phyloP scores from a whole-genome alignment of 2,329 filamentous ascomycete species.

The Calonectria honghensis region DNA sequence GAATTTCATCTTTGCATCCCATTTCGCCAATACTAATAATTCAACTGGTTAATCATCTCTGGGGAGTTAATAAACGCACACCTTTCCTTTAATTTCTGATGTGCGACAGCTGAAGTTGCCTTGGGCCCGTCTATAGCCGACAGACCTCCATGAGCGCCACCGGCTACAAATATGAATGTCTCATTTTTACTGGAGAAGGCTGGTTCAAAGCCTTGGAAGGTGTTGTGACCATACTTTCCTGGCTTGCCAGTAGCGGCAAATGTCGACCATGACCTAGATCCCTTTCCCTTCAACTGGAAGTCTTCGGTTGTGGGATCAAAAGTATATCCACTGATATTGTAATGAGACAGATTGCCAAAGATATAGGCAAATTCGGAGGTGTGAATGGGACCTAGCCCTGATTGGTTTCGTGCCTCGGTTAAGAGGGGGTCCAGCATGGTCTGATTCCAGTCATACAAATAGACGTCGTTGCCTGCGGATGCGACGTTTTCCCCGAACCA shows the following conservation, averaged over 20 bases:
- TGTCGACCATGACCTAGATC: constrained; percentile 9
- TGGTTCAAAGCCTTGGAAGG: not conserved
- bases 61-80: constrained; percentile 14
- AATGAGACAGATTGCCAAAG: constrained; percentile 9
- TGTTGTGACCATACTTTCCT: not conserved
- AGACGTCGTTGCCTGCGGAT: not conserved
- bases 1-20: too few relatives aligned
- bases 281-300: not conserved
- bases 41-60: not conserved
- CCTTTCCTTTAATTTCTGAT: not conserved
- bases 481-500: constrained; percentile 9
- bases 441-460: constrained; percentile 17
- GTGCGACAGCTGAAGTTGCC: not conserved
- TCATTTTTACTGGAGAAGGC: not conserved
- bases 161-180: not conserved
- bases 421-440: not conserved
- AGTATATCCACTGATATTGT: not conserved
- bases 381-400: not conserved
- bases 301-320: not conserved
- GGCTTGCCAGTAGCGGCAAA: constrained; percentile 5
- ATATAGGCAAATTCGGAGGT: constrained; percentile 11
- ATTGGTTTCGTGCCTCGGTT: not conserved
- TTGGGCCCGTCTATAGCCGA: not conserved
- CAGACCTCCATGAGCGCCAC: not conserved
- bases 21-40: not conserved